Percentiles rank a stretch among this genome's conserved stretches.
phyloP scores from a whole-genome alignment of 106 monocot species.

The Ottelia alismoides region DNA sequence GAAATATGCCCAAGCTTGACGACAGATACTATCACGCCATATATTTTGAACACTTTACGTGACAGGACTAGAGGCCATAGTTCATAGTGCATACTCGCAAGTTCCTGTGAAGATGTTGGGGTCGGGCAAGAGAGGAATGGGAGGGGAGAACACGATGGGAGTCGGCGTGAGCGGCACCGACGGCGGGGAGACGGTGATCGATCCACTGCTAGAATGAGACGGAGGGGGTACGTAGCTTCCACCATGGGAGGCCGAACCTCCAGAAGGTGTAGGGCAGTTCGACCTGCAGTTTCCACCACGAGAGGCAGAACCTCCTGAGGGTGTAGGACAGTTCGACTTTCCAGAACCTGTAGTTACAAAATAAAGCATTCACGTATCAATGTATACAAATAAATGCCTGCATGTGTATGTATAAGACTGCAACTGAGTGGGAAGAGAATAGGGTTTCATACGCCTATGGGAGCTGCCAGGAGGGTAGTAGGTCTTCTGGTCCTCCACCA shows the following conservation, averaged over 20 bases:
- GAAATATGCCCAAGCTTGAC: neutral
- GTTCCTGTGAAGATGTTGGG: slow-evolving; percentile 28
- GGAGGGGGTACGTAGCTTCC: neutral
- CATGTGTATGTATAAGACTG: no score
- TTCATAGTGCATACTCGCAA: slow-evolving; percentile 30
- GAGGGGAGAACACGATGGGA: slow-evolving; percentile 8
- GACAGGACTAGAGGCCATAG: neutral
- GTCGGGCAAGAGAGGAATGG: slow-evolving; percentile 10
- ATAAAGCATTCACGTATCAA: no score
- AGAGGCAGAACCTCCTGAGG: no score
- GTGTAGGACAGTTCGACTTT: no score
- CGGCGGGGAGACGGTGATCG: neutral
- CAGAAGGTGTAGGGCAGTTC: slow-evolving; percentile 1
- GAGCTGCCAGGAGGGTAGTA: slow-evolving; percentile 16
- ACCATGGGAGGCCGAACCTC: neutral
- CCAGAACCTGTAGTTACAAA: no score
- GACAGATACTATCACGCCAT: no score
- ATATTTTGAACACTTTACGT: neutral
- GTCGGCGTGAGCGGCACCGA: slow-evolving; percentile 1
- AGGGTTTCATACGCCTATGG: slow-evolving; percentile 4
- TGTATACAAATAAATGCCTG: no score
- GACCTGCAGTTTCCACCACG: no score
- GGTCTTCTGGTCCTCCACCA: slow-evolving; percentile 26
- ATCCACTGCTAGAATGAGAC: neutral
- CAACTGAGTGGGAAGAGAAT: neutral